Evolutionary conservation across 2,329 filamentous ascomycete genomes (phyloP).

Genomic region (Beauveria medogensis): DNA sequence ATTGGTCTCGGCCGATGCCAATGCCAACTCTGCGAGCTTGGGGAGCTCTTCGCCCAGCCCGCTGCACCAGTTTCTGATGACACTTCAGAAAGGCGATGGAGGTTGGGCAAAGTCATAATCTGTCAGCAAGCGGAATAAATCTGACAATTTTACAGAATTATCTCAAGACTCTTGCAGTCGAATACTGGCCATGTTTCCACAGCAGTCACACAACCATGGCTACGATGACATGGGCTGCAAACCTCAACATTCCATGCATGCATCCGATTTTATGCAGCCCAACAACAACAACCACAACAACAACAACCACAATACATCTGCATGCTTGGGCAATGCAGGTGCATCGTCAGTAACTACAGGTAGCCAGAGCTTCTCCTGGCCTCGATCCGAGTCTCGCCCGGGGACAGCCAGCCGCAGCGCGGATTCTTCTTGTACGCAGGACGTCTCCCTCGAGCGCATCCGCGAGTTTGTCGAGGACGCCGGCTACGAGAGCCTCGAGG

Average conservation of each 20-base stretch:
- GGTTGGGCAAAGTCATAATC: background rate
- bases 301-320: background rate
- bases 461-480: conserved; percentile 6
- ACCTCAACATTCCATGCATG: background rate
- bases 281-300: too few relatives aligned
- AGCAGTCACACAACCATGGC: background rate
- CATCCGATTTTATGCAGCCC: background rate
- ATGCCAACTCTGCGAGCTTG: background rate
- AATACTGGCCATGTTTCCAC: background rate
- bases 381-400: background rate
- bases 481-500: conserved; percentile 2
- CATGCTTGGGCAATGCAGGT: background rate
- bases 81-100: background rate
- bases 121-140: background rate
- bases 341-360: background rate
- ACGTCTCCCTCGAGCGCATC: background rate
- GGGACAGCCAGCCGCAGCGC: background rate
- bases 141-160: background rate
- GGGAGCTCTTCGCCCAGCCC: background rate
- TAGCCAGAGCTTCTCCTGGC: background rate
- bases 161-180: conserved; percentile 2
- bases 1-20: background rate
- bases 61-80: background rate
- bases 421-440: background rate
- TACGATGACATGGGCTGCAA: background rate